Base-by-base conservation (phyloP, 495 filamentous ascomycete species). In the Arthonia radiata region DNA sequence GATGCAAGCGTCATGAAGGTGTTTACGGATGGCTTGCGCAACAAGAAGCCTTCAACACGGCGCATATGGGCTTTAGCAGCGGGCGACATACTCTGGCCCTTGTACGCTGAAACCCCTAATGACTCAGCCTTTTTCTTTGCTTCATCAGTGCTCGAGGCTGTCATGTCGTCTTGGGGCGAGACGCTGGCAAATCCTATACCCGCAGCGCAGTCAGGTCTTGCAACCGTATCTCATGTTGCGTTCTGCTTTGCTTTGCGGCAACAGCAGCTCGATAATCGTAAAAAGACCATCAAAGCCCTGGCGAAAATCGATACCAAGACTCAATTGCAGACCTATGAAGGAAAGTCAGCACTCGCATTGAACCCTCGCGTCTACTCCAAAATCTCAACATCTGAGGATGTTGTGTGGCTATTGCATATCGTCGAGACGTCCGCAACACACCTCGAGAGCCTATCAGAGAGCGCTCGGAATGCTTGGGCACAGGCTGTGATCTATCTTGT, bases 311-410 rank as follows among this genome's bases (percentile, higher is more conserved):
- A 65, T 5, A 54, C 78, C 12, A 39, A 56, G 11, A 59, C 67
- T 22, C 62, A 71, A 31, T 60, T 65, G 22, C 53, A 91, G 27
- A 52, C 51, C 0, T 44, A 63, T 10, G 59, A 63, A 7, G 64
- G 76, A 0, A 92, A 83, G 41, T 66, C 72, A 6, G 83, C 80
- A 0, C 83, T 83, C 43, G 52, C 93, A 4, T 56, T 94, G 1
- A 91, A 79, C 40, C 64, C 67, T 13, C 73, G 70, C 27, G 62
- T 83, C 5, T 93, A 81, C 48, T 59, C 70, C 18, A 91, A 89
- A 39, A 42, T 93, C 11, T 46, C 54, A 3, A 49, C 49, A 4
- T 61, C 73, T 23, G 68, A 77, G 12, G 86, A 93, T 35, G 49
- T 76, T 15, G 53, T 50, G 26, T 94, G 89, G 80, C 51, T 67